Percentiles rank a stretch among this genome's conserved stretches.
phyloP scores from a whole-genome alignment of 2,329 filamentous ascomycete species.

The Verticillium zaregamsianum region DNA sequence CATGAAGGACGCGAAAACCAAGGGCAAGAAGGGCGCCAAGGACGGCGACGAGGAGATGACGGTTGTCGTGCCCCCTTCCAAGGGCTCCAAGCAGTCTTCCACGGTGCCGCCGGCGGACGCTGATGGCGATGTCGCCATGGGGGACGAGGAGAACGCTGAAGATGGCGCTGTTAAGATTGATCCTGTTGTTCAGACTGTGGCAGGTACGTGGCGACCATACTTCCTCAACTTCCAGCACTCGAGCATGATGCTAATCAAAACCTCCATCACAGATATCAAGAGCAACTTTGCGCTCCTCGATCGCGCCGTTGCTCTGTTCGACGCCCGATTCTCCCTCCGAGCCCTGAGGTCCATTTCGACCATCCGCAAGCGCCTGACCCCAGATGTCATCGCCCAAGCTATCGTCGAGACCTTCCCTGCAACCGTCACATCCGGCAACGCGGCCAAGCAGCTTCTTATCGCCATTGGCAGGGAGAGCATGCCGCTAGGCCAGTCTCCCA shows the following conservation, averaged over 20 bases:
- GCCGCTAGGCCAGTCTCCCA: conserved; percentile 53
- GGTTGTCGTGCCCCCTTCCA: conserved; percentile 71
- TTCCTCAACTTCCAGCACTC: background rate
- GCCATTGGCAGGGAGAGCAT: conserved; percentile 65
- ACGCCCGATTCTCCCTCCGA: conserved; percentile 89
- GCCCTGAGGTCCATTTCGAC: conserved; percentile 94
- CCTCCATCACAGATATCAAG: conserved; percentile 70
- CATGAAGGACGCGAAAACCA: conserved; percentile 67
- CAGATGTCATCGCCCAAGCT: conserved; percentile 75
- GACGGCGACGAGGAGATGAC: conserved; percentile 78
- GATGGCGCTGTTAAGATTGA: conserved; percentile 54
- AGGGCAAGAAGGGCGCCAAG: conserved; percentile 59
- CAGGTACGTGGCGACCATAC: conserved; percentile 42
- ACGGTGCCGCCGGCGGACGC: conserved; percentile 52
- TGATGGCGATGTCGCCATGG: conserved; percentile 70
- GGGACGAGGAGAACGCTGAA: conserved; percentile 47
- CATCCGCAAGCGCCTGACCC: conserved; percentile 83
- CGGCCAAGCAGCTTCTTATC: conserved; percentile 65
- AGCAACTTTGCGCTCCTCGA: conserved; percentile 90
- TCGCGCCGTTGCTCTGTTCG: conserved; percentile 87
- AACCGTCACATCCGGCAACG: conserved; percentile 54
- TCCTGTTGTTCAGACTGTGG: conserved; percentile 54
- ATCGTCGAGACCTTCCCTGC: conserved; percentile 76
- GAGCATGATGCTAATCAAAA: conserved; percentile 13
- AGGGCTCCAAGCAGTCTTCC: conserved; percentile 56